Base-by-base conservation (phyloP, 495 filamentous ascomycete genomes). In the Letharia columbiana region DNA sequence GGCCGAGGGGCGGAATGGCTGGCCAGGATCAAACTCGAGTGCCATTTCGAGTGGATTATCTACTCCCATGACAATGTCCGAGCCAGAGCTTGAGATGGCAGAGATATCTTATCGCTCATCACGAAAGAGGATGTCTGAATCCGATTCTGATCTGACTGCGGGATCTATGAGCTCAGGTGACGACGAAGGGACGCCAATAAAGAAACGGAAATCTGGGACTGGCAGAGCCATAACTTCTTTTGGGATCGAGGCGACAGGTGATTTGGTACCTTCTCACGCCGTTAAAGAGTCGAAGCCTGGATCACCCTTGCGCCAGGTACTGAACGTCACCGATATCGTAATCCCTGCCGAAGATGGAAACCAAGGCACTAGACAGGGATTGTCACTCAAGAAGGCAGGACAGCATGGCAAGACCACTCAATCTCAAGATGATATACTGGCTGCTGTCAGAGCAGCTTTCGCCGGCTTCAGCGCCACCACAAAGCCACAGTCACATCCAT, bases 1-100 rank as follows among this genome's bases (percentile, higher is more conserved):
- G 76, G 76, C 80, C n/a, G 77, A 79, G 15, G 78, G 81, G 64
- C 78, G 82, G 39, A 96, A 95, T 75, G 95, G 94, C 11, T 98
- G 95, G 95, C 79, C 84, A 31, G 78, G 47, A 61, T 72, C 68
- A 60, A 73, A 35, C 70, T 82, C 71, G 71, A 83, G 75, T 33
- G 74, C 73, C 37, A 49, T 67, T 17, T 63, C 71, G 31, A 79
- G 77, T 69, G 74, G 76, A 59, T 69, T 75, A 35, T 75, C 77
- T 28, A 81, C 73, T 1, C 78, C 79, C 15, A 69, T 66, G 23
- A 68, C 71, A 4, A 45, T 37, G 20, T 42, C 63, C 50, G 70
- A 71, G 33, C 73, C 75, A 49, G 77, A 77, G 39, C 64, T 66
- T n/a, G 65, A 68, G 12, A 47, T 66, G 8, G 54, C 44, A 6